These are phyloP conservation scores for Zygotorulaspora chibaensis DNA, from an alignment of 805 yeast species.

Conservation along the genomic window DNA sequence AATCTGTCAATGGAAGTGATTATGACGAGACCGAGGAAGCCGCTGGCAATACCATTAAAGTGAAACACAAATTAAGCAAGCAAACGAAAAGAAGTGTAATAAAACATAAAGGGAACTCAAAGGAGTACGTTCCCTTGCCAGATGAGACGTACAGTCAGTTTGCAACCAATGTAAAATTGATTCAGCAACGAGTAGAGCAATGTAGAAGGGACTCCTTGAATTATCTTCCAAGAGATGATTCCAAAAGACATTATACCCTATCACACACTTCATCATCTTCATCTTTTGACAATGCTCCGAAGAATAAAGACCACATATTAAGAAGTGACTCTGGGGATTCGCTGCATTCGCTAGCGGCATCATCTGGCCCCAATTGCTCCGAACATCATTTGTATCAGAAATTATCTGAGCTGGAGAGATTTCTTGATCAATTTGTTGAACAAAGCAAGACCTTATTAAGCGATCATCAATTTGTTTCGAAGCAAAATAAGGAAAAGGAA, in stretches of 20 bases:
- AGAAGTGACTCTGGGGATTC: conserved; percentile 10
- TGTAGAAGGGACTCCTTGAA: conserved; percentile 28
- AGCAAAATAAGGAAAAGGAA: conserved; percentile 10
- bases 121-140: conserved; percentile 17
- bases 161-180: conserved; percentile 17
- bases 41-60: neutral
- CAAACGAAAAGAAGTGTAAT: neutral
- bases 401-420: conserved; percentile 23
- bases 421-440: conserved; percentile 21
- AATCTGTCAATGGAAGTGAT: neutral
- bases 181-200: conserved; percentile 28
- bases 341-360: conserved; percentile 1
- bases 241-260: neutral
- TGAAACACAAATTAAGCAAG: neutral
- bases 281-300: conserved; percentile 8
- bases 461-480: conserved; percentile 17
- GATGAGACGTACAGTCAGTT: conserved; percentile 21
- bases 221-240: conserved; percentile 13
- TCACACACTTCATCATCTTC: conserved; percentile 17
- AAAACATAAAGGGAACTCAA: neutral
- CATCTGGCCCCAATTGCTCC: neutral
- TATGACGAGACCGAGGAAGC: neutral
- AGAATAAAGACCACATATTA: neutral
- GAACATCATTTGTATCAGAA: conserved; percentile 27
- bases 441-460: conserved; percentile 20